phyloP scores from a whole-genome alignment of 2,329 filamentous ascomycete species.

The Penicillium janthinellum region DNA sequence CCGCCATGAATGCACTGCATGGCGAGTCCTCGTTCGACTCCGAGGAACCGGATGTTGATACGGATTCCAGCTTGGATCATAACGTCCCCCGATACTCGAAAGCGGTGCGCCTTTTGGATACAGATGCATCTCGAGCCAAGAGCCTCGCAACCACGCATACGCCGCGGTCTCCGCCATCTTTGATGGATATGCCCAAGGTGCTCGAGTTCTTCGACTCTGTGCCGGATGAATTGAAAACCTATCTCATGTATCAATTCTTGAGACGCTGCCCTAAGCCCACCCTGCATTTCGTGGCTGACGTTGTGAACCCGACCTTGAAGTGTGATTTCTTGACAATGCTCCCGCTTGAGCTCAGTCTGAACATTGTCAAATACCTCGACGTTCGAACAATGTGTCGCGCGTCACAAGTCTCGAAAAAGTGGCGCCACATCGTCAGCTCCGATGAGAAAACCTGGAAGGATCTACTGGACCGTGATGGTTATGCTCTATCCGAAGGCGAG shows the following conservation, averaged over 20 bases:
- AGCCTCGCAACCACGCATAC: conserved; percentile 21
- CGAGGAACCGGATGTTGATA: conserved; percentile 44
- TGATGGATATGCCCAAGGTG: conserved; percentile 83
- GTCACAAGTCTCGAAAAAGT: conserved; percentile 90
- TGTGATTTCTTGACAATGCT: conserved; percentile 87
- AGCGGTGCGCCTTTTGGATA: conserved; percentile 23
- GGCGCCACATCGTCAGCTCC: conserved; percentile 86
- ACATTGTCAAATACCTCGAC: conserved; percentile 85
- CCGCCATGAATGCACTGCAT: conserved; percentile 66
- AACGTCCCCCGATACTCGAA: conserved; percentile 31
- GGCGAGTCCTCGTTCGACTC: conserved; percentile 48
- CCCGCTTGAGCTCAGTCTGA: conserved; percentile 81
- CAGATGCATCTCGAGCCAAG: conserved; percentile 14
- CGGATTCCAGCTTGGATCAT: conserved; percentile 48
- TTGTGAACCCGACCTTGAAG: conserved; percentile 91
- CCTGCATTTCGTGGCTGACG: conserved; percentile 82
- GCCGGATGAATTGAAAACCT: conserved; percentile 87
- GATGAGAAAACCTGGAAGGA: conserved; percentile 97
- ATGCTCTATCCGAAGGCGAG: conserved; percentile 75
- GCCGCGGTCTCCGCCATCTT: conserved; percentile 39
- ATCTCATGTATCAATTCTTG: conserved; percentile 95
- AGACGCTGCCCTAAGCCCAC: conserved; percentile 85
- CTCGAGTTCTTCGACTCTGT: conserved; percentile 88
- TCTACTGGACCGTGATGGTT: conserved; percentile 82
- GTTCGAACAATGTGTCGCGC: conserved; percentile 83